phyloP scores from a whole-genome alignment of 352 stramenopile genomes.

The Pythium aphanidermatum region DNA sequence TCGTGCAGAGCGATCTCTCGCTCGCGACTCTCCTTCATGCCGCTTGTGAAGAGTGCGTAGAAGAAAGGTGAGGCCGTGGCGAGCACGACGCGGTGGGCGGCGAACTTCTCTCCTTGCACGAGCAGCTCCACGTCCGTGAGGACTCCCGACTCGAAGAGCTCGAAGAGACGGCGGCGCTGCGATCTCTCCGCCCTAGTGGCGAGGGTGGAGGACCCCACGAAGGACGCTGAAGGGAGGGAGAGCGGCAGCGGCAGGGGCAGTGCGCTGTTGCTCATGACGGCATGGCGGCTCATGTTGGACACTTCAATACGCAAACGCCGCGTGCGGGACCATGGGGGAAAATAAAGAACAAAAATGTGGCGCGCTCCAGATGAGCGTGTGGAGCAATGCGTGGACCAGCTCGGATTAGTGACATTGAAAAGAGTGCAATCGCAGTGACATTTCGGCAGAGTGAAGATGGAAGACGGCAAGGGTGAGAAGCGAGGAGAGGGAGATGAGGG shows the following conservation, averaged over 20 bases:
- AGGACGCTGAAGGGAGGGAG: not conserved
- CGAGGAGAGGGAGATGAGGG: slow-evolving; percentile 27
- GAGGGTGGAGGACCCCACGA: not conserved
- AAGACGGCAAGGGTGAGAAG: slow-evolving; percentile 11
- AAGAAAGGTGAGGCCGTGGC: slow-evolving; percentile 65
- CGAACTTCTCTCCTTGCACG: slow-evolving; percentile 36
- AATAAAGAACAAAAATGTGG: too few species aligned
- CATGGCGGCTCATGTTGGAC: too few species aligned
- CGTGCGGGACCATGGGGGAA: too few species aligned
- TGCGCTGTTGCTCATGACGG: slow-evolving; percentile 22
- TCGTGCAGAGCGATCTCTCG: slow-evolving; percentile 45
- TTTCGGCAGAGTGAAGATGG: not conserved
- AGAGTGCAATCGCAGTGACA: not conserved
- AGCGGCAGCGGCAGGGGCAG: slow-evolving; percentile 3
- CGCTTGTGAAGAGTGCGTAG: slow-evolving; percentile 65
- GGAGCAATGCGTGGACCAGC: too few species aligned
- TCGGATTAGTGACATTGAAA: too few species aligned
- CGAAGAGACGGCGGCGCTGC: slow-evolving; percentile 40
- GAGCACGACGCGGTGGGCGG: slow-evolving; percentile 58
- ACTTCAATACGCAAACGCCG: too few species aligned
- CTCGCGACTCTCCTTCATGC: slow-evolving; percentile 52
- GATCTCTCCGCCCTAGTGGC: not conserved
- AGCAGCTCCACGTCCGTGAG: slow-evolving; percentile 67
- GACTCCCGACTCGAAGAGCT: slow-evolving; percentile 35
- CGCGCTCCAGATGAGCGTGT: too few species aligned